These are phyloP conservation scores for Stipa capillata DNA, from an alignment of 176 grass and related monocot species.

Conservation along the genomic window DNA sequence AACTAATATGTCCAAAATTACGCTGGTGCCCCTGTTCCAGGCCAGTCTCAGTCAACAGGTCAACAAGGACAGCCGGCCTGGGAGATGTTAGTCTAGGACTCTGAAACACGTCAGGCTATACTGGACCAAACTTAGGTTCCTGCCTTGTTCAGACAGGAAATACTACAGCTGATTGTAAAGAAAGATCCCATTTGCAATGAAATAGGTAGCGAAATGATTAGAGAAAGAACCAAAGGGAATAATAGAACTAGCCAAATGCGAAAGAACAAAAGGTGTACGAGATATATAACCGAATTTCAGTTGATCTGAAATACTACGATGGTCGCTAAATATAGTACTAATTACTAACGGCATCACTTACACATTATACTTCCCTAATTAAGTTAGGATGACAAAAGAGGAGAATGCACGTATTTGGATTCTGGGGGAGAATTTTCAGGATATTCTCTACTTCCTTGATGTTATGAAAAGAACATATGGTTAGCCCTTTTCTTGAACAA, in stretches of 20 bases:
- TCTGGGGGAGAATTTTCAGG: neutral
- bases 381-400: neutral
- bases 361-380: neutral
- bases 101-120: conserved; percentile 13
- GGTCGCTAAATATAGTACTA: neutral
- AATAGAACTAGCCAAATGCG: too few species aligned
- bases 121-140: conserved; percentile 24
- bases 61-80: conserved; percentile 16
- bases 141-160: conserved; percentile 24
- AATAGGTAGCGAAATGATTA: conserved; percentile 19
- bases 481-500: neutral
- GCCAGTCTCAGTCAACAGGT: conserved; percentile 20
- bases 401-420: neutral
- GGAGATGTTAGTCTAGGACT: conserved; percentile 23
- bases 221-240: neutral
- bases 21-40: neutral
- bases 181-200: conserved; percentile 14
- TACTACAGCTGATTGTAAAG: neutral
- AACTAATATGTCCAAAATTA: conserved; percentile 4
- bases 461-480: neutral
- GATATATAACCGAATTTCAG: too few species aligned
- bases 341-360: neutral
- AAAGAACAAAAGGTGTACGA: neutral
- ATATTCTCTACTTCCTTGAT: neutral
- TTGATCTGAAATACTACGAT: too few species aligned